Percentiles rank a stretch among this genome's conserved stretches.
Evolutionary conservation across 331 rosid species (phyloP).

Genomic region (Cydonia oblonga): DNA sequence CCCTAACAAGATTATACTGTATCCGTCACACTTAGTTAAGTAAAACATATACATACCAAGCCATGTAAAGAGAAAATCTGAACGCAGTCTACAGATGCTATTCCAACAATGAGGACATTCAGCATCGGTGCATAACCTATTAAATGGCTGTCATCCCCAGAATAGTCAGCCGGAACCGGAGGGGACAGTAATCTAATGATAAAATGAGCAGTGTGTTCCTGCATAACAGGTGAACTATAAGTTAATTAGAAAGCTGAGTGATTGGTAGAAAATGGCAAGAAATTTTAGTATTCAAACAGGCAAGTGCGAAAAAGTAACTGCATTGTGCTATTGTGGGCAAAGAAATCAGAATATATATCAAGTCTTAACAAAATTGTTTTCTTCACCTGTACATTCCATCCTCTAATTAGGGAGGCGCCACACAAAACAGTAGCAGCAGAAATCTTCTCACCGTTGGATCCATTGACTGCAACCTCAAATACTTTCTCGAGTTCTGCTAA

Average conservation of each 20-base stretch:
- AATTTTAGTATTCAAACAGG: background rate
- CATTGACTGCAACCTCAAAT: constrained; percentile 72
- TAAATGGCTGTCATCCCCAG: constrained; percentile 63
- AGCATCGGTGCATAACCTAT: constrained; percentile 72
- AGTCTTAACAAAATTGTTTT: constrained; percentile 1
- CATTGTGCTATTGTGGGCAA: background rate
- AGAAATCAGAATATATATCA: background rate
- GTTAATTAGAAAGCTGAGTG: constrained; percentile 1
- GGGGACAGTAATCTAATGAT: constrained; percentile 84
- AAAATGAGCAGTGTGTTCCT: constrained; percentile 87
- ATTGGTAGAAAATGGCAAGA: background rate
- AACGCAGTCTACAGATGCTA: constrained; percentile 82
- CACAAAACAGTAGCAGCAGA: constrained; percentile 91
- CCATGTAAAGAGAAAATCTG: constrained; percentile 93
- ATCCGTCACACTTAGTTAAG: background rate
- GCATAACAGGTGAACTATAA: constrained; percentile 29
- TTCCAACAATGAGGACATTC: constrained; percentile 73
- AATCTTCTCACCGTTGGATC: constrained; percentile 85
- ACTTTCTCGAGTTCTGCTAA: constrained; percentile 95
- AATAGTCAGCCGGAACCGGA: constrained; percentile 49
- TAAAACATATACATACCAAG: constrained; percentile 56
- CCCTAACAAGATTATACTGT: constrained; percentile 1
- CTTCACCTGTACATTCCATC: constrained; percentile 92
- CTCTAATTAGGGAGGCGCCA: constrained; percentile 83
- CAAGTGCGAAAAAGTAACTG: background rate